Percentiles rank a stretch among this genome's conserved stretches.
Conservation (phyloP, 768 basidiomycete genomes). For the Chalciporus piperatus region DNA sequence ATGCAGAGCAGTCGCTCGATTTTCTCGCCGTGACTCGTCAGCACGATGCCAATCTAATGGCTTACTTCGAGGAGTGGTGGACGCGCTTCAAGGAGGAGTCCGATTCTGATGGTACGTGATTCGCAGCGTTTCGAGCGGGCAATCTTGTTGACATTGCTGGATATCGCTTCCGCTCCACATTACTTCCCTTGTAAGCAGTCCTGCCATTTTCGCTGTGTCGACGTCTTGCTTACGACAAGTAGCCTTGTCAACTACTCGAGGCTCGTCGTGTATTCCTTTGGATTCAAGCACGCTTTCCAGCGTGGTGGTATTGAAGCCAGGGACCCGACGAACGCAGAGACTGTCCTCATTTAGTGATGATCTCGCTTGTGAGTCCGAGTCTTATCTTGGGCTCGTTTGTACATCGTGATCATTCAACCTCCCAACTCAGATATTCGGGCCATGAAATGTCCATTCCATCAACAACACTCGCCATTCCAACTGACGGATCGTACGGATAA, state of each 20-base stretch:
- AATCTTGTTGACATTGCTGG: slow-evolving; percentile 28
- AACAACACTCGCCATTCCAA: too few relatives aligned
- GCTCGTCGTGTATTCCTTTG: slow-evolving; percentile 84
- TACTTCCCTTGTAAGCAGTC: slow-evolving; percentile 70
- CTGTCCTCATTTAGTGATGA: too few relatives aligned
- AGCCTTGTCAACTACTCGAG: slow-evolving; percentile 77
- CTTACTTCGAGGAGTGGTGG: slow-evolving; percentile 67
- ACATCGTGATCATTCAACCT: too few relatives aligned
- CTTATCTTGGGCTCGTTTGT: too few relatives aligned
- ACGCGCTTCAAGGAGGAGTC: slow-evolving; percentile 57
- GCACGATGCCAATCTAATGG: slow-evolving; percentile 56
- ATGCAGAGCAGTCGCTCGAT: slow-evolving; percentile 51
- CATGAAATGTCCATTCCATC: too few relatives aligned
- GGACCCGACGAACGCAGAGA: too few relatives aligned
- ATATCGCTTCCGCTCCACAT: slow-evolving; percentile 56
- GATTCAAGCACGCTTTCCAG: slow-evolving; percentile 79
- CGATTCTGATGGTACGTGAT: slow-evolving; percentile 49
- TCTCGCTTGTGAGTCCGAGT: too few relatives aligned
- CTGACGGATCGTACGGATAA: too few relatives aligned
- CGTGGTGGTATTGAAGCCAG: slow-evolving; percentile 60
- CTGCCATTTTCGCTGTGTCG: not conserved
- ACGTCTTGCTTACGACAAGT: slow-evolving; percentile 7
- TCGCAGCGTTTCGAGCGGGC: not conserved
- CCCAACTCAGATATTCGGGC: too few relatives aligned
- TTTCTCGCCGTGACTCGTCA: slow-evolving; percentile 61